Evolutionary conservation across 1,284 basidiomycete genomes (phyloP).

Genomic region (Xanthoconium separans): DNA sequence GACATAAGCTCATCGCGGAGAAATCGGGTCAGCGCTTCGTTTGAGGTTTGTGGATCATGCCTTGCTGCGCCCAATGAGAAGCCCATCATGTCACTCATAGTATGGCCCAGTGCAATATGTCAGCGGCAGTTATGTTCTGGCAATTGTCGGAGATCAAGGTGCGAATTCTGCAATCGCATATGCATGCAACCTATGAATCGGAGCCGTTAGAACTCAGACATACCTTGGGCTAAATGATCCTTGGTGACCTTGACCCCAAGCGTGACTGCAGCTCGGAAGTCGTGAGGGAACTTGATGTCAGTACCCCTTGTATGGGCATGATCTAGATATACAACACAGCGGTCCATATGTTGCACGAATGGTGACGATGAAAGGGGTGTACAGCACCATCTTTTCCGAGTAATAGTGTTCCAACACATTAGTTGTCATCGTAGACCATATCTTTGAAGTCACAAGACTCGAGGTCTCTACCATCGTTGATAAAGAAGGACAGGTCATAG

Average conservation of each 20-base stretch:
- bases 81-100: constrained; percentile 38
- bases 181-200: constrained; percentile 42
- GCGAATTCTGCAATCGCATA: constrained; percentile 37
- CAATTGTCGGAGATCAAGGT: constrained; percentile 1
- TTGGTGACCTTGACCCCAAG: constrained; percentile 51
- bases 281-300: constrained; percentile 46
- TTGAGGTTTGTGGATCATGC: constrained; percentile 37
- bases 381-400: constrained; percentile 36
- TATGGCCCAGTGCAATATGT: constrained; percentile 45
- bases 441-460: background rate
- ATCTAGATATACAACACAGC: constrained; percentile 51
- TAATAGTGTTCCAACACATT: constrained; percentile 17
- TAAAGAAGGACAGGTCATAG: background rate
- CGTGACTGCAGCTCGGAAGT: constrained; percentile 48
- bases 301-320: constrained; percentile 57
- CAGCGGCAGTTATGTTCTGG: constrained; percentile 11
- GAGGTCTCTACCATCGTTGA: background rate
- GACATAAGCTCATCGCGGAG: background rate
- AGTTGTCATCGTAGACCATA: background rate
- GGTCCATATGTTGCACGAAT: constrained; percentile 39
- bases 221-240: constrained; percentile 51
- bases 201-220: constrained; percentile 5
- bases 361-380: constrained; percentile 40
- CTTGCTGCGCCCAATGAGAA: constrained; percentile 47
- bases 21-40: constrained; percentile 29